phyloP scores from a whole-genome alignment of 2,329 filamentous ascomycete species.

The Cladosporium velox region DNA sequence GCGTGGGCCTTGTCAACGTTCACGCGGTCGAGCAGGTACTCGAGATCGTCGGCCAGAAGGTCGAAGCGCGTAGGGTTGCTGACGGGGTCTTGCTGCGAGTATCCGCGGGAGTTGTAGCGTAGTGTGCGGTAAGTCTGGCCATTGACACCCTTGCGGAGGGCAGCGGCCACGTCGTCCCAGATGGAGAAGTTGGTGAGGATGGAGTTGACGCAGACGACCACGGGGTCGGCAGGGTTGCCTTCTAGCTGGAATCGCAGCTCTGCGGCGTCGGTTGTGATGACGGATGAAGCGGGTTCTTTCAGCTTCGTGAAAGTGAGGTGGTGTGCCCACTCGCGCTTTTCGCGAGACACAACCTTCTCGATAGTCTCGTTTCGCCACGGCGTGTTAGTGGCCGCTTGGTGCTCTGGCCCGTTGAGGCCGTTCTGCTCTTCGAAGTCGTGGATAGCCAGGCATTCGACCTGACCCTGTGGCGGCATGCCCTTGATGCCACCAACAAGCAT shows the following conservation, averaged over 20 bases:
- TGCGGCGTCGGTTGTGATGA: conserved; percentile 69
- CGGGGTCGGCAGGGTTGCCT: conserved; percentile 68
- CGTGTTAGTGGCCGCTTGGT: conserved; percentile 62
- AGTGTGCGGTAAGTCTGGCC: conserved; percentile 68
- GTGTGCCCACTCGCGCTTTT: conserved; percentile 64
- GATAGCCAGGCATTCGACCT: conserved; percentile 63
- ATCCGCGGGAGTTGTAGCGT: conserved; percentile 75
- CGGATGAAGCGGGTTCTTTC: conserved; percentile 64
- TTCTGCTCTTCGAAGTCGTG: conserved; percentile 72
- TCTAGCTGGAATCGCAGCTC: conserved; percentile 73
- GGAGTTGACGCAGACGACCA: conserved; percentile 76
- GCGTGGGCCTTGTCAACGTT: conserved; percentile 67
- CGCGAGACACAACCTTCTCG: conserved; percentile 58
- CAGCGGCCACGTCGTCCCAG: conserved; percentile 73
- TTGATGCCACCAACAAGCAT: conserved; percentile 63
- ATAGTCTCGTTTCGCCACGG: conserved; percentile 63
- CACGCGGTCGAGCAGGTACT: conserved; percentile 66
- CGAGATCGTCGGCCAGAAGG: conserved; percentile 68
- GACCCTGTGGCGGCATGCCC: conserved; percentile 45
- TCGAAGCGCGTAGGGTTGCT: conserved; percentile 57
- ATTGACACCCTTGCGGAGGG: conserved; percentile 58
- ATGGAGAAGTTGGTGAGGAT: conserved; percentile 76
- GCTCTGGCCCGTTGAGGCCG: conserved; percentile 65
- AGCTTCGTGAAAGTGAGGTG: conserved; percentile 76
- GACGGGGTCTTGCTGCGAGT: conserved; percentile 48